Evolutionary conservation across 352 stramenopile genomes (phyloP), one percentile per base, ranked within the genome.

Genomic region (Phytophthora pinifolia): DNA sequence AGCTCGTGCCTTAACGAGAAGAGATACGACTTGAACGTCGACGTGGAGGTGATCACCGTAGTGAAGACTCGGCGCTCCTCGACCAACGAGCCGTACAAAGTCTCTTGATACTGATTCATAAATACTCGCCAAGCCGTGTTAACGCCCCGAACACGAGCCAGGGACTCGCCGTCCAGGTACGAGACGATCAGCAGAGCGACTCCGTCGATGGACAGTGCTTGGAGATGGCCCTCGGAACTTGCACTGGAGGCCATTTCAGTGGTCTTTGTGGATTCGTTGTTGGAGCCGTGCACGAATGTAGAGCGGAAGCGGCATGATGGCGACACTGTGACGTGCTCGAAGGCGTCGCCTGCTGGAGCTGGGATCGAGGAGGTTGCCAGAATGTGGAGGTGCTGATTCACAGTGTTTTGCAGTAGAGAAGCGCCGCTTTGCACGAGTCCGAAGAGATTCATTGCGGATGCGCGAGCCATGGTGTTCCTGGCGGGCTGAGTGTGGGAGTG

Each of bases 11-110:
- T 53, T 9, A 81, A 39, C 1, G 74, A 76, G 13, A 74, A 74
- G 25, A 89, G 62, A 41, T 78, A 89, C 37, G 68, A 79, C 65
- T 79, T 79, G 54, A 82, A 80, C 14, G 57, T 50, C 0, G 64
- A 79, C 1, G 65, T 67, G n/a, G 77, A 76, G 7, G 59, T 62
- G 38, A 80, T 67, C 5, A 83, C 59, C 4, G 49, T 65, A 20
- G 67, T 36, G 38, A 88, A 86, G 2, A 72, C 65, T 10, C 37
- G 42, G 6, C 32, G 32, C 6, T 59, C 51, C 10, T 67, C 14
- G 4, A 87, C 29, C 8, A 89, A 54, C 4, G 30, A 53, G 2
- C 51, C 31, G 46, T 76, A 88, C 0, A 92, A 54, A n/a, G 17
- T 10, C 7, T 82, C 59, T 18, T 60, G 54, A 32, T 88, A 64